Percentiles rank a stretch among this genome's conserved stretches.
These are phyloP conservation scores for Colletotrichum endophyticum DNA, from an alignment of 2,329 filamentous ascomycete species.

Conservation along the genomic window DNA sequence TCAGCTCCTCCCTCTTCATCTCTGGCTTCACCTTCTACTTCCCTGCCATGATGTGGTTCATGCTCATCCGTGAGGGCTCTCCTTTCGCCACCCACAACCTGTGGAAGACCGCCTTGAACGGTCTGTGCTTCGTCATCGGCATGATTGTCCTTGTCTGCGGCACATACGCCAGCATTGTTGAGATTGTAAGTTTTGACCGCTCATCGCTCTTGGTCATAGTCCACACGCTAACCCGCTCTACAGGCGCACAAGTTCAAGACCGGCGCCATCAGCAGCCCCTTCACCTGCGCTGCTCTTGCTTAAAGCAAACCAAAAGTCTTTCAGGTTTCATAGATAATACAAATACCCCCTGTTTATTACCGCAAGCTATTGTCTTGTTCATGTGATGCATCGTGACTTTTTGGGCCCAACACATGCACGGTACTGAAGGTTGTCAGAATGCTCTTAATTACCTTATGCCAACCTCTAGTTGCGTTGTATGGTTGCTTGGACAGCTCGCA, in stretches of 20 bases:
- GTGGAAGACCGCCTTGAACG: conserved; percentile 27
- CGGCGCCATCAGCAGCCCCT: conserved; percentile 19
- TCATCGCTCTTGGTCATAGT: neutral
- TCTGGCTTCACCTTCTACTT: conserved; percentile 46
- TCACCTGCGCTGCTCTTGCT: conserved; percentile 17
- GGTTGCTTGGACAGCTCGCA: neutral
- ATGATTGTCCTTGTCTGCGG: conserved; percentile 35
- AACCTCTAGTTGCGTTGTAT: neutral
- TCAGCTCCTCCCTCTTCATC: conserved; percentile 55
- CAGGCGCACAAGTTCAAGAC: conserved; percentile 18
- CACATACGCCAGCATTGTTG: conserved; percentile 32
- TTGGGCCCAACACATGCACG: neutral
- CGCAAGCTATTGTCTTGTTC: neutral
- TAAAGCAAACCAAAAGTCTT: neutral
- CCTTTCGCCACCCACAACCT: conserved; percentile 35
- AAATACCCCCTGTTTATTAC: neutral
- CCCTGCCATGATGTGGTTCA: conserved; percentile 48
- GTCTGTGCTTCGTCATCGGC: conserved; percentile 32
- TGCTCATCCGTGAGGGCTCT: conserved; percentile 38
- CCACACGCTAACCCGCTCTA: neutral
- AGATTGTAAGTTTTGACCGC: conserved; percentile 16
- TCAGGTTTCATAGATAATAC: neutral
- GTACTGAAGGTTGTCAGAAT: neutral
- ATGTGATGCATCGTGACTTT: neutral
- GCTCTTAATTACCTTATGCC: neutral